phyloP scores from a whole-genome alignment of 1,284 basidiomycete species.

The Anthracocystis setariae region DNA sequence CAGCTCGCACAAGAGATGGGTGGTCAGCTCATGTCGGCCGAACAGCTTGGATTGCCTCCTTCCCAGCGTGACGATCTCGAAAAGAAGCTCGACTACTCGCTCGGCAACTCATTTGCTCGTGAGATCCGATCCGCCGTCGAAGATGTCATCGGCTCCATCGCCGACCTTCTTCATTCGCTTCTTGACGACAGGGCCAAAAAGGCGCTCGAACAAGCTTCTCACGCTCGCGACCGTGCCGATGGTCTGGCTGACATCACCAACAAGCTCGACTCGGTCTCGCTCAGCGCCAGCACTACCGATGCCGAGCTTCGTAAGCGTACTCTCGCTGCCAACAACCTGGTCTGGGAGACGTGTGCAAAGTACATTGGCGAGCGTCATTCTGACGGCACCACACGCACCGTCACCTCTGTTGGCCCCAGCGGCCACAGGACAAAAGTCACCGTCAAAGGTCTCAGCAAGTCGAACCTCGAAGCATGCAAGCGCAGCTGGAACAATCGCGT shows the following conservation, averaged over 20 bases:
- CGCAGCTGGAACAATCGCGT: slow-evolving; percentile 48
- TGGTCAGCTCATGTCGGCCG: slow-evolving; percentile 52
- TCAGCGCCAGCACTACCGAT: slow-evolving; percentile 9
- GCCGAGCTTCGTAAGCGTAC: slow-evolving; percentile 38
- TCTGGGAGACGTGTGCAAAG: slow-evolving; percentile 51
- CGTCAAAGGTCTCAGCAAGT: slow-evolving; percentile 47
- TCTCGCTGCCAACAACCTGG: slow-evolving; percentile 43
- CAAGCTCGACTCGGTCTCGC: slow-evolving; percentile 30
- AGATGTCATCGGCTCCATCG: slow-evolving; percentile 49
- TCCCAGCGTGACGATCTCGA: slow-evolving; percentile 31
- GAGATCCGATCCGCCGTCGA: slow-evolving; percentile 45
- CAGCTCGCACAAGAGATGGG: slow-evolving; percentile 48
- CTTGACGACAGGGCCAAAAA: slow-evolving; percentile 49
- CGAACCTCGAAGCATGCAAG: slow-evolving; percentile 52
- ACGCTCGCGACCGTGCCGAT: slow-evolving; percentile 41
- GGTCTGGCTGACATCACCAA: slow-evolving; percentile 23
- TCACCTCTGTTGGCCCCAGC: slow-evolving; percentile 39
- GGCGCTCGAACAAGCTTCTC: slow-evolving; percentile 44
- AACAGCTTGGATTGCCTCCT: slow-evolving; percentile 38
- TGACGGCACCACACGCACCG: slow-evolving; percentile 33
- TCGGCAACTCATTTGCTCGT: slow-evolving; percentile 50
- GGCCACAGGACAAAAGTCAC: slow-evolving; percentile 43
- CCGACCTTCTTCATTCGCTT: slow-evolving; percentile 56
- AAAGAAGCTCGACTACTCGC: slow-evolving; percentile 40
- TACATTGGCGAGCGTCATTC: slow-evolving; percentile 37